Conservation (phyloP, 192 early-diverging fungal genomes). For the Phycomyces blakesleeanus region DNA sequence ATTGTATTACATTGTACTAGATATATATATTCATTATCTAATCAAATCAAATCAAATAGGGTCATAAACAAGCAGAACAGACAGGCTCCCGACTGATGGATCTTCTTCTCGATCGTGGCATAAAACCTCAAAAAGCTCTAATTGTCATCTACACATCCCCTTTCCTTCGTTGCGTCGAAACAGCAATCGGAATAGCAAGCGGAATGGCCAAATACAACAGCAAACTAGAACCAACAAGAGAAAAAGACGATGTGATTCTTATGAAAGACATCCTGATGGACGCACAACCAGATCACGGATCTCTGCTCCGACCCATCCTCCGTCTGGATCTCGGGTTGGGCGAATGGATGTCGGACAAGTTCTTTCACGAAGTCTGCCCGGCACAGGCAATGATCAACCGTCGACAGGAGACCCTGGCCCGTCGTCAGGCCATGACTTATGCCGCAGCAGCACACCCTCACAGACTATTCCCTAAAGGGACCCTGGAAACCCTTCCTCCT, state of each 20-base stretch:
- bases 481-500: background rate
- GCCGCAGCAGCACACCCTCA: constrained; percentile 3
- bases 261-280: too few species aligned
- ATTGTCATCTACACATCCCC: constrained; percentile 33
- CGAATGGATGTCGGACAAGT: constrained; percentile 39
- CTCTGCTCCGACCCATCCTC: constrained; percentile 4
- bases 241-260: too few species aligned
- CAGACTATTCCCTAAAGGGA: too few species aligned
- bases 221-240: background rate
- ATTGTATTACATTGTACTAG: too few species aligned
- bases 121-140: constrained; percentile 15
- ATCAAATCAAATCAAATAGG: constrained; percentile 11
- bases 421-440: constrained; percentile 21
- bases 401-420: constrained; percentile 25
- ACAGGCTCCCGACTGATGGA: constrained; percentile 23
- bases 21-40: background rate
- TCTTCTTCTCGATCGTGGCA: constrained; percentile 10
- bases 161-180: constrained; percentile 40
- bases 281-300: too few species aligned
- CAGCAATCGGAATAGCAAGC: constrained; percentile 24
- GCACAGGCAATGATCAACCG: constrained; percentile 19
- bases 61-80: constrained; percentile 26
- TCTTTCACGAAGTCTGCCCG: constrained; percentile 32
- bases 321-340: constrained; percentile 32
- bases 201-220: constrained; percentile 19